Base-by-base conservation (phyloP, 2,329 filamentous ascomycete genomes). In the Sarocladium kiliense region DNA sequence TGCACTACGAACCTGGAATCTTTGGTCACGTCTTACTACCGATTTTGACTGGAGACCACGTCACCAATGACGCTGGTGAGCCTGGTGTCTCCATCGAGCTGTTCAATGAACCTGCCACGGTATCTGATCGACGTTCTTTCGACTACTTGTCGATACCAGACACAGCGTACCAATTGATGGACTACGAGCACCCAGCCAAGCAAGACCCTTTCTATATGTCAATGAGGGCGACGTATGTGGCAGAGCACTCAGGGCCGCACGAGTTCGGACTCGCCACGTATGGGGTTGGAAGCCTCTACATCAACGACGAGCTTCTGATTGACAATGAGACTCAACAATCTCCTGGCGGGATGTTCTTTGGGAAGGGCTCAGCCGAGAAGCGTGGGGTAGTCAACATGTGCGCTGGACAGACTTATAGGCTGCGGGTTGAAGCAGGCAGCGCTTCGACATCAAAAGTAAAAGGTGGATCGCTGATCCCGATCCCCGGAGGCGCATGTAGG, bases 281-380 rank as follows among this genome's bases (percentile, higher is more conserved):
- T 26, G 70, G 70, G 4, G 64, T 63, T 1, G 64, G 61, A 1
- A 63, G 65, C 42, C 56, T 72, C 11, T 70, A 64, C 57, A 61
- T 72, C 30, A 61, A 72, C 45, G 67, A 61, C 32, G 56, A 65
- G 30, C 57, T 70, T 0, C 55, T 72, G 1, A 66, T 71, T 19
- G 64, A 67, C 1, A 67, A 69, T 26, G 61, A 62, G 1, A 64
- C 63, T 10, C 57, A 58, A 23, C 68, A 71, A 47, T 57, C 56
- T 1, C 62, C 61, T 21, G 70, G 65, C 7, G 68, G 66, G 1
- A 66, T 67, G 54, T 73, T 74, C 53, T 66, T 74, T 27, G 64
- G 66, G 0, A 64, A 63, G 18, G 69, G 69, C 1, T 68, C 68
- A 0, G 58, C 58, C 16, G 69, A 71, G 56, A 63, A 67, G 55